A percentile compares a stretch with the other conserved stretches of the same genome.
Evolutionary conservation across 164 flowering plant genomes (phyloP).

Genomic region (Magnolia kwangsiensis): DNA sequence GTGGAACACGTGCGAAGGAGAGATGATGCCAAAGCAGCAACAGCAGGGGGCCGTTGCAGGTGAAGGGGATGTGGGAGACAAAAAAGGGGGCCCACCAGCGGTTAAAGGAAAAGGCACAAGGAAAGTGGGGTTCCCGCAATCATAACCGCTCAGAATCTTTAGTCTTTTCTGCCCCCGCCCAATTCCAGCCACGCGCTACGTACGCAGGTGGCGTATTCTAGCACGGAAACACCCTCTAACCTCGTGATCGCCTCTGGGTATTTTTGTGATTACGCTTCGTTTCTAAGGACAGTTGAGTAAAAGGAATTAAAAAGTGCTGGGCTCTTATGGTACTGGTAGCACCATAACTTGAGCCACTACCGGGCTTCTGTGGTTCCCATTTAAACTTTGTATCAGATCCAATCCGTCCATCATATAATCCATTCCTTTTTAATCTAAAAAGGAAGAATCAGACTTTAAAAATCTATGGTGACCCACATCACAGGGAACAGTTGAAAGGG

Average conservation of each 20-base stretch:
- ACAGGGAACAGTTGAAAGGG: too few relatives aligned
- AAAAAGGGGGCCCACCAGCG: conserved; percentile 5
- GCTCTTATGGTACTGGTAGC: too few relatives aligned
- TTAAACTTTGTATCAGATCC: too few relatives aligned
- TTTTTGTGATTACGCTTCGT: too few relatives aligned
- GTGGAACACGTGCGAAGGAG: background rate
- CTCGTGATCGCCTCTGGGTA: background rate
- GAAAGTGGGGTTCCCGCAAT: conserved; percentile 12
- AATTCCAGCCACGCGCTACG: background rate
- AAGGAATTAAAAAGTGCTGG: too few relatives aligned
- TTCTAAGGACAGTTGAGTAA: too few relatives aligned
- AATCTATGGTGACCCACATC: too few relatives aligned
- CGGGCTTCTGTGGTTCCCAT: too few relatives aligned
- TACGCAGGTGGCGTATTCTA: background rate
- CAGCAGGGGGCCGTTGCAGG: background rate
- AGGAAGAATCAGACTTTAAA: too few relatives aligned
- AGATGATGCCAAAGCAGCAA: conserved; percentile 1
- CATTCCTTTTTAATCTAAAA: too few relatives aligned
- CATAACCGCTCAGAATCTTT: conserved; percentile 6
- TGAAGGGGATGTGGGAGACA: conserved; percentile 19
- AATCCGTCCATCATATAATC: too few relatives aligned
- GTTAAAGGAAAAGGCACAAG: conserved; percentile 8
- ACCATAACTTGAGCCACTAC: too few relatives aligned
- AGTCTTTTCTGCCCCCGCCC: conserved; percentile 6
- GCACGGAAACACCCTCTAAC: background rate